Percentiles rank a stretch among this genome's conserved stretches.
Evolutionary conservation across 805 yeast species (phyloP).

Genomic region (Wickerhamia fluorescens): DNA sequence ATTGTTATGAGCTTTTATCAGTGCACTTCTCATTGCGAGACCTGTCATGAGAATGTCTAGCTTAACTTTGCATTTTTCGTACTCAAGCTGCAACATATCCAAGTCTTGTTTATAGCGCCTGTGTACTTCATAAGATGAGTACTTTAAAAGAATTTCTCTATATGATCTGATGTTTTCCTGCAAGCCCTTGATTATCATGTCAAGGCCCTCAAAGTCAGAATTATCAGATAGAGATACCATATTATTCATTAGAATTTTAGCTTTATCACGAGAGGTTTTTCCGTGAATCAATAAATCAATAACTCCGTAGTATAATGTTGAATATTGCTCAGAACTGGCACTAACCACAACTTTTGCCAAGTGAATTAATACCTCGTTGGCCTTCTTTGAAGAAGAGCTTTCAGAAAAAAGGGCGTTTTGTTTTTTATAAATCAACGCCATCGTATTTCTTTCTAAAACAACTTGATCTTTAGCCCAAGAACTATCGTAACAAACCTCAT

Average conservation of each 20-base stretch:
- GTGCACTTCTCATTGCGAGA: constrained; percentile 15
- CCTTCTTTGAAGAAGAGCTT: constrained; percentile 3
- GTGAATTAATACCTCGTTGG: constrained; percentile 21
- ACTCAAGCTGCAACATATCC: constrained; percentile 22
- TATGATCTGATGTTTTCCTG: constrained; percentile 25
- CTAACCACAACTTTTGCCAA: constrained; percentile 31
- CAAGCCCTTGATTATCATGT: constrained; percentile 19
- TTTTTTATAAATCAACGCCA: constrained; percentile 39
- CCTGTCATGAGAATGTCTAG: constrained; percentile 29
- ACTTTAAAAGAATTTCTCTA: constrained; percentile 25
- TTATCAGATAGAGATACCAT: constrained; percentile 30
- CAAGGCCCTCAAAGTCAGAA: constrained; percentile 30
- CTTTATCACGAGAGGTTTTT: constrained; percentile 17
- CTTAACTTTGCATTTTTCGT: constrained; percentile 27
- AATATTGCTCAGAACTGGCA: constrained; percentile 33
- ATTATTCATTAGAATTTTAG: constrained; percentile 35
- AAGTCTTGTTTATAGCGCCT: constrained; percentile 19
- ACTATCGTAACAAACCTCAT: constrained; percentile 45
- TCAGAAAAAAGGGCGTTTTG: constrained; percentile 47
- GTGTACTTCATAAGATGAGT: not conserved
- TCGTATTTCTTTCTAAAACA: constrained; percentile 27
- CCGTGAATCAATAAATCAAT: constrained; percentile 29
- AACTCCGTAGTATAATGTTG: constrained; percentile 26
- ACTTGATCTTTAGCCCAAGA: constrained; percentile 16
- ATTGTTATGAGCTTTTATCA: constrained; percentile 13